phyloP scores from a whole-genome alignment of 2,329 filamentous ascomycete genomes.

The Ceratocystis cacaofunesta region DNA sequence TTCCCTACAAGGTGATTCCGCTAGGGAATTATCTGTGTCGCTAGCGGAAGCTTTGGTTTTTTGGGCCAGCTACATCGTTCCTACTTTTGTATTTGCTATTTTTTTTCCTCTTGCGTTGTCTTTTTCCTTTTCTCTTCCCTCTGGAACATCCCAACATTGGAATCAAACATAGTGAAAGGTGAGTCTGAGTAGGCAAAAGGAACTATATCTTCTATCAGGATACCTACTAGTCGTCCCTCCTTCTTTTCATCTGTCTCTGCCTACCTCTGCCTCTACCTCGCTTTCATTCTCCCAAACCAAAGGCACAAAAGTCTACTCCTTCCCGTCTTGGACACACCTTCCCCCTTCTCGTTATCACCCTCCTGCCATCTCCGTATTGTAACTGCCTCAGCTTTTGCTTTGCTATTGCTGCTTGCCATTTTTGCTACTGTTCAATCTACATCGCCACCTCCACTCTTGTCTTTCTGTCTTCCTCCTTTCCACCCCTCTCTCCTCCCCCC shows the following conservation, averaged over 20 bases:
- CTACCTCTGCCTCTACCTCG: background rate
- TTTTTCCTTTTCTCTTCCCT: background rate
- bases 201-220: background rate
- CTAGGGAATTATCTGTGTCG: background rate
- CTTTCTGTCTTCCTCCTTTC: background rate
- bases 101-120: constrained; percentile 3
- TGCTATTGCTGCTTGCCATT: background rate
- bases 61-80: background rate
- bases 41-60: background rate
- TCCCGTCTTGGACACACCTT: background rate
- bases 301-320: background rate
- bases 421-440: background rate
- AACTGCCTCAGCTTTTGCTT: background rate
- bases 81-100: background rate
- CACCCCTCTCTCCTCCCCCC: background rate
- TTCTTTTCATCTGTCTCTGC: background rate
- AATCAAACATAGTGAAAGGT: background rate
- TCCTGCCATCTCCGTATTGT: background rate
- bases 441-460: background rate
- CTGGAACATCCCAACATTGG: background rate
- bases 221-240: background rate
- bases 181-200: background rate
- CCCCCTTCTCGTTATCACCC: background rate
- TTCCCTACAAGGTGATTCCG: background rate
- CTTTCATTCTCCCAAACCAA: background rate